Evolutionary conservation across 2,329 filamentous ascomycete genomes (phyloP), one percentile per base, ranked within the genome.

Genomic region (Pyrenophora graminea): DNA sequence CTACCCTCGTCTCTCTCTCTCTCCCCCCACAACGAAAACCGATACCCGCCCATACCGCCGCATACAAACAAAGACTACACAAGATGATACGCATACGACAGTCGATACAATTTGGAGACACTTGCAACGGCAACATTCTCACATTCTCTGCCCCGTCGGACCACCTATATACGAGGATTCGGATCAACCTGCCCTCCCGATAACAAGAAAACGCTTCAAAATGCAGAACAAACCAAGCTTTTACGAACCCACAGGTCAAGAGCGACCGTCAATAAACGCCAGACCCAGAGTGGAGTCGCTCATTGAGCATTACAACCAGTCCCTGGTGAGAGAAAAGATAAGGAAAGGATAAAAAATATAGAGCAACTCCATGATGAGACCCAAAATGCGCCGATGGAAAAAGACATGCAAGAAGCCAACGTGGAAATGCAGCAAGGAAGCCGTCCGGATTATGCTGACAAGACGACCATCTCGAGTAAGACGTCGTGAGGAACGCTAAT

Each of bases 391-490:
- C 67, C 66, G 45, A 38, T 48, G 54, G 55, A 55, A 61, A 67
- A 64, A 55, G 53, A 69, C 60, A 71, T 64, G 63, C 64, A 67
- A 62, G 49, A 69, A 63, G 58, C 55, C 58, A 51, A 61, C 61
- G 40, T 62, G 55, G 46, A 70, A 71, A 72, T 72, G 69, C 70
- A 64, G 63, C 53, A 64, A 63, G 39, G 32, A 48, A 60, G 58
- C 66, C 68, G 45, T 67, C 63, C 61, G 44, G 54, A 60, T 53
- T 53, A 62, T 67, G 66, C 67, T 63, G 64, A 61, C 64, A 54
- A 55, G 45, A 49, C 43, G 47, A 45, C 44, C 48, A 51, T 48
- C 39, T 47, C 40, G 39, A 53, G 43, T 57, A 49, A 56, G 51
- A 59, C 51, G 41, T 45, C 50, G 49, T 34, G 32, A 48, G 46